A percentile compares a stretch with the other conserved stretches of the same genome.
Conservation (phyloP, 2,329 filamentous ascomycete genomes). For the Fusarium decemcellulare region DNA sequence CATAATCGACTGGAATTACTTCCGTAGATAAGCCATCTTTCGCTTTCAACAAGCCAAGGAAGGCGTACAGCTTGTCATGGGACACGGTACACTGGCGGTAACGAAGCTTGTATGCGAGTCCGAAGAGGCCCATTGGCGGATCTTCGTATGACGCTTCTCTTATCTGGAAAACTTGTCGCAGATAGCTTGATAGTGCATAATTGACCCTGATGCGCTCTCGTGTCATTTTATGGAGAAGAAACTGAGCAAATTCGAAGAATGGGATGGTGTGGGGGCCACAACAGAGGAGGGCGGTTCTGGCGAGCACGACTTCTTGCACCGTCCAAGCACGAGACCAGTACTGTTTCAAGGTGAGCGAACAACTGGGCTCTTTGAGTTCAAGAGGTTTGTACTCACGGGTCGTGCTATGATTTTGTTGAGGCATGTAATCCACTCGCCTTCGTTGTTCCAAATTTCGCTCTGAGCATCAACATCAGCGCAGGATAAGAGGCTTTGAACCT, state of each 20-base stretch:
- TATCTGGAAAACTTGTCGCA: slow-evolving; percentile 18
- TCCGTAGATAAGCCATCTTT: background rate
- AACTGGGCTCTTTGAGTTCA: no score
- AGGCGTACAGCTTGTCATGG: slow-evolving; percentile 19
- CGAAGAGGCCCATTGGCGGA: slow-evolving; percentile 18
- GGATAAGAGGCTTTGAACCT: slow-evolving; percentile 3
- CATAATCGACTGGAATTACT: slow-evolving; percentile 15
- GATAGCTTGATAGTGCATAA: slow-evolving; percentile 17
- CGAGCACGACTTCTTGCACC: slow-evolving; percentile 24
- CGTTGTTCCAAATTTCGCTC: slow-evolving; percentile 10
- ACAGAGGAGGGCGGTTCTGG: slow-evolving; percentile 2
- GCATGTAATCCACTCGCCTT: slow-evolving; percentile 13
- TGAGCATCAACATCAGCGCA: background rate
- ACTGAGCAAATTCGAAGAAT: slow-evolving; percentile 22
- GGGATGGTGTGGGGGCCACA: slow-evolving; percentile 12
- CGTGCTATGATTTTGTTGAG: slow-evolving; percentile 22
- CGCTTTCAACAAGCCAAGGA: slow-evolving; percentile 15
- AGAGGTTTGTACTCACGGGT: slow-evolving; percentile 1
- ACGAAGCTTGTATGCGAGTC: slow-evolving; percentile 25
- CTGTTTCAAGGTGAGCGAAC: background rate
- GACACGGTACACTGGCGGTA: slow-evolving; percentile 16
- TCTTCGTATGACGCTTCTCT: slow-evolving; percentile 14
- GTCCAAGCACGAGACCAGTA: slow-evolving; percentile 23
- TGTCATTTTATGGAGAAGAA: slow-evolving; percentile 7
- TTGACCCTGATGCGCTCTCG: slow-evolving; percentile 7